Evolutionary conservation across 805 yeast genomes (phyloP), one percentile per base, ranked within the genome.

Genomic region (Blastobotrys attinorum): DNA sequence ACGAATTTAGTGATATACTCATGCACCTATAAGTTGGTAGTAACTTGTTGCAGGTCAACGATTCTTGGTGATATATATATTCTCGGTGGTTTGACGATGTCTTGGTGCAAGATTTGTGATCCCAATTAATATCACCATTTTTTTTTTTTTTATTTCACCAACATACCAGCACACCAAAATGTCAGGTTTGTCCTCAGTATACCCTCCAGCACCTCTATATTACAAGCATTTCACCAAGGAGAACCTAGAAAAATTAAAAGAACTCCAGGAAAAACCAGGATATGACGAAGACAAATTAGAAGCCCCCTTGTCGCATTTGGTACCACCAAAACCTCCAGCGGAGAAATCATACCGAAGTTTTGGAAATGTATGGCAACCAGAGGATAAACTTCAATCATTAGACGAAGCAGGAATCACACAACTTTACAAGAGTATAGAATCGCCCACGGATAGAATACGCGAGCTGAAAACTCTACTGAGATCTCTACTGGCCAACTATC

Each of bases 191-290:
- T 73, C 96, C 13, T 78, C 96, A 4, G 70, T 90, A 34, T 92
- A 85, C 53, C 98, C 98, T 2, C 94, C 95, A 1, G 97, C 98
- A 2, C 98, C 98, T 6, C 83, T 84, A 6, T 86, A 77, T 57
- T 75, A 77, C 52, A 76, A 78, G 58, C 76, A 72, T 55, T 90
- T 86, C 67, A 85, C 95, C 0, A 57, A 66, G 2, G 84, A 76
- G 47, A 87, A 88, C 56, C 52, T 76, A n/a, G 66, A 61, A 17
- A 71, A 69, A 46, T 60, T 39, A 39, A 51, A 56, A 11, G 51
- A 57, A 16, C 37, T 39, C 20, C 35, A 40, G 31, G 50, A 39
- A 22, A 56, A 55, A 1, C 43, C 47, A 22, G 22, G 29, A 6
- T 22, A 21, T 5, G 32, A 31, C 4, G 22, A 31, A 13, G 22